Conservation (phyloP, 2,329 filamentous ascomycete species). For the Phaeomoniella chlamydospora region DNA sequence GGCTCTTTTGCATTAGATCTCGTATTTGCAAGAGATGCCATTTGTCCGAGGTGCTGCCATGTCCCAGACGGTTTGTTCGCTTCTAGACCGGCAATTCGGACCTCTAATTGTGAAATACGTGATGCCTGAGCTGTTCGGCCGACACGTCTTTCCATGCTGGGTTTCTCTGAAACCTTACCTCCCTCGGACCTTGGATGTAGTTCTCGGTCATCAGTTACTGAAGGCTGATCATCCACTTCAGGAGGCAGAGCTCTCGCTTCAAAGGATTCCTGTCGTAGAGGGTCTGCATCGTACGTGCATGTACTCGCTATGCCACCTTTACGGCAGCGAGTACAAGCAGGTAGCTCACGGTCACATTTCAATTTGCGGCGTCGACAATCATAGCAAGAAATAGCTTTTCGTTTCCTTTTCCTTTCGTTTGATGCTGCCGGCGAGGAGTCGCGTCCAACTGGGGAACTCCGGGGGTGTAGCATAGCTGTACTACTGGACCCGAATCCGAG, state of each 20-base stretch:
- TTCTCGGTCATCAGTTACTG: slow-evolving; percentile 5
- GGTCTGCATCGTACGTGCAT: slow-evolving; percentile 12
- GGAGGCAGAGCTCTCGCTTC: slow-evolving; percentile 7
- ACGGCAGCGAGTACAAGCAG: slow-evolving; percentile 11
- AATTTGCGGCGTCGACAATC: slow-evolving; percentile 7
- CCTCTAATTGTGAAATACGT: slow-evolving; percentile 2
- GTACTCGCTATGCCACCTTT: slow-evolving; percentile 8
- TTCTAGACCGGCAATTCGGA: slow-evolving; percentile 5
- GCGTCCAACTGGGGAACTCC: not conserved
- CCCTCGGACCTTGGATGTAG: not conserved
- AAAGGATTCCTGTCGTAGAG: slow-evolving; percentile 3
- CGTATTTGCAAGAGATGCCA: slow-evolving; percentile 1
- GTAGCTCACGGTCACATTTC: slow-evolving; percentile 12
- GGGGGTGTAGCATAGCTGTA: no score
- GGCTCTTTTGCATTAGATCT: slow-evolving; percentile 4
- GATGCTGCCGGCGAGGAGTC: not conserved
- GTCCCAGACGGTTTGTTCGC: slow-evolving; percentile 5
- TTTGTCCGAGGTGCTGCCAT: slow-evolving; percentile 1
- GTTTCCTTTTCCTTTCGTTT: slow-evolving; percentile 1
- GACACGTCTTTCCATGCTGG: not conserved
- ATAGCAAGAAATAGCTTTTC: slow-evolving; percentile 1
- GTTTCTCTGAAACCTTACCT: slow-evolving; percentile 6
- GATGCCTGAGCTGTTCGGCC: not conserved
- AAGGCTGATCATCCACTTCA: slow-evolving; percentile 7
- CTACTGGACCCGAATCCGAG: no score